Percentiles rank a stretch among this genome's conserved stretches.
phyloP scores from a whole-genome alignment of 257 asterid species.

The Forsythia viridissima region DNA sequence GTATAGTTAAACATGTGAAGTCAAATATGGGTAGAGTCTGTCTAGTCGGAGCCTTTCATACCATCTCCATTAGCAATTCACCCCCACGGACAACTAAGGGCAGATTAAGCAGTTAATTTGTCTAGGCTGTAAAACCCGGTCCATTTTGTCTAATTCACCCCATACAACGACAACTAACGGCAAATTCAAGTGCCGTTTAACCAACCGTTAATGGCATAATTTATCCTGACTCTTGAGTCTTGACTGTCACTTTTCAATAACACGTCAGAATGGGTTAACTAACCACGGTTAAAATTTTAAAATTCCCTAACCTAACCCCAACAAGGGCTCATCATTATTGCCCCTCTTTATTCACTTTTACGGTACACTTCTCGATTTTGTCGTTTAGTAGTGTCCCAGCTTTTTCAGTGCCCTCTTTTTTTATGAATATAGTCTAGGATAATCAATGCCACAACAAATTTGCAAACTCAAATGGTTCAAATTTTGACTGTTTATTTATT shows the following conservation, averaged over 20 bases:
- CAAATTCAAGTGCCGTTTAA: constrained; percentile 26
- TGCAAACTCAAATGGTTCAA: not conserved
- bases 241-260: constrained; percentile 24
- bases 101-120: too few relatives aligned
- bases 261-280: constrained; percentile 26
- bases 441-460: not conserved
- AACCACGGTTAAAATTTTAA: constrained; percentile 22
- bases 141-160: not conserved
- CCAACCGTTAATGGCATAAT: not conserved
- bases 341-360: constrained; percentile 34
- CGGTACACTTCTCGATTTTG: not conserved
- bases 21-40: too few relatives aligned
- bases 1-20: too few relatives aligned
- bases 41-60: too few relatives aligned
- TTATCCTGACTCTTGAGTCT: not conserved
- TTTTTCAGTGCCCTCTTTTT: not conserved
- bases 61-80: too few relatives aligned
- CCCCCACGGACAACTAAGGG: too few relatives aligned
- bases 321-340: constrained; percentile 33
- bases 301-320: constrained; percentile 13
- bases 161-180: constrained; percentile 39
- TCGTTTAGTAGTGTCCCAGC: not conserved
- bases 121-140: not conserved
- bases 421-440: too few relatives aligned
- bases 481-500: not conserved